phyloP scores from a whole-genome alignment of 2,329 filamentous ascomycete species.

The Blastomyces silverae region DNA sequence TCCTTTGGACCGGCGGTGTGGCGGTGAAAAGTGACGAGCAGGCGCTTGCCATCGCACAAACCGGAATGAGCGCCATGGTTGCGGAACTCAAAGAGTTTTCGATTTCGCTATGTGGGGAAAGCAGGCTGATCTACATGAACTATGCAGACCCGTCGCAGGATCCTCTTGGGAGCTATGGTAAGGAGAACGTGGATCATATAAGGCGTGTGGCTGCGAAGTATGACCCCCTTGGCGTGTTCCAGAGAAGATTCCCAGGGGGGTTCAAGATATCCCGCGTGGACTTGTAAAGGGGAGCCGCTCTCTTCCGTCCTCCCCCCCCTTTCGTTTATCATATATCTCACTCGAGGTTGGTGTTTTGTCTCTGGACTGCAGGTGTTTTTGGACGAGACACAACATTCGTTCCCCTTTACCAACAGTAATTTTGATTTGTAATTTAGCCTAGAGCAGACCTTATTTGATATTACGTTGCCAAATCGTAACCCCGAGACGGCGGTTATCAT shows the following conservation, averaged over 20 bases:
- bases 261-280: constrained; percentile 15
- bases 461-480: background rate
- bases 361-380: background rate
- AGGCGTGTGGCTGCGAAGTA: constrained; percentile 13
- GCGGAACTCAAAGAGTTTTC: constrained; percentile 3
- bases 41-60: background rate
- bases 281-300: constrained; percentile 1
- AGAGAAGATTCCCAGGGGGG: constrained; percentile 18
- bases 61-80: background rate
- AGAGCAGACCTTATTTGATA: background rate
- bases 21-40: background rate
- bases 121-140: constrained; percentile 12
- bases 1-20: constrained; percentile 27
- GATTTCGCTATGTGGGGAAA: background rate
- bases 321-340: background rate
- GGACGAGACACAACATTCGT: background rate
- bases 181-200: constrained; percentile 22
- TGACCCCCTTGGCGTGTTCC: constrained; percentile 18
- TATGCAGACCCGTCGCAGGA: constrained; percentile 12
- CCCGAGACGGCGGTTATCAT: background rate
- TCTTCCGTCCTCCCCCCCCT: background rate
- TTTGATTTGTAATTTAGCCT: background rate
- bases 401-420: background rate
- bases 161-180: constrained; percentile 9
- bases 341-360: background rate